Percentiles rank a stretch among this genome's conserved stretches.
These are phyloP conservation scores for Trichosporon sp. DNA, from an alignment of 1,284 basidiomycete species.

Conservation along the genomic window DNA sequence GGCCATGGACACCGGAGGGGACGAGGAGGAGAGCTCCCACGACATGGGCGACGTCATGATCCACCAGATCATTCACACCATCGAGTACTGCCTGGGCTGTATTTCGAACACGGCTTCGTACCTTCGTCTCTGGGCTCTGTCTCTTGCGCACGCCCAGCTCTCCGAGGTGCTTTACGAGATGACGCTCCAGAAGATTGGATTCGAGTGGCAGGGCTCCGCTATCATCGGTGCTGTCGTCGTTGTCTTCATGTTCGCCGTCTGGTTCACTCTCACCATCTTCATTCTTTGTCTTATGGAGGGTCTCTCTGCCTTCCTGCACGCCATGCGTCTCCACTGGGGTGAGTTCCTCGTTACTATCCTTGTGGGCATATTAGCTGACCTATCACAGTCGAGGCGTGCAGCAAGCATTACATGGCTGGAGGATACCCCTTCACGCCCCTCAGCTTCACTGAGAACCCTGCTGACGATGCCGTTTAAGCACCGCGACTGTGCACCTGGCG, in stretches of 20 bases:
- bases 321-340: conserved; percentile 87
- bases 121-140: conserved; percentile 96
- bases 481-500: neutral
- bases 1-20: conserved; percentile 60
- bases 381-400: conserved; percentile 80
- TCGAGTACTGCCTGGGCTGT: conserved; percentile 97
- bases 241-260: conserved; percentile 65
- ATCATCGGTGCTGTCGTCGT: conserved; percentile 58
- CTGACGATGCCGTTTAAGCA: neutral
- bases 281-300: conserved; percentile 94
- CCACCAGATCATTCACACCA: conserved; percentile 96
- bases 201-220: conserved; percentile 50
- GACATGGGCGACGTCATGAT: conserved; percentile 94
- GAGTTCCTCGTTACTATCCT: conserved; percentile 59
- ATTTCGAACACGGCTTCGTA: conserved; percentile 99
- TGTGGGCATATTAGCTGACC: conserved; percentile 11
- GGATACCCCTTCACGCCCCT: conserved; percentile 59
- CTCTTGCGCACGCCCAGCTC: conserved; percentile 94
- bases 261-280: conserved; percentile 73
- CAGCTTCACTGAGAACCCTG: conserved; percentile 33
- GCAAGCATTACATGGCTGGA: conserved; percentile 90
- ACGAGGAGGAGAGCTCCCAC: conserved; percentile 53
- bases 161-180: conserved; percentile 91
- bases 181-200: conserved; percentile 62
- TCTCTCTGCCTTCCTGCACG: conserved; percentile 90